Conservation (phyloP, 1,139 yeast genomes). For the Pichia sp. region DNA sequence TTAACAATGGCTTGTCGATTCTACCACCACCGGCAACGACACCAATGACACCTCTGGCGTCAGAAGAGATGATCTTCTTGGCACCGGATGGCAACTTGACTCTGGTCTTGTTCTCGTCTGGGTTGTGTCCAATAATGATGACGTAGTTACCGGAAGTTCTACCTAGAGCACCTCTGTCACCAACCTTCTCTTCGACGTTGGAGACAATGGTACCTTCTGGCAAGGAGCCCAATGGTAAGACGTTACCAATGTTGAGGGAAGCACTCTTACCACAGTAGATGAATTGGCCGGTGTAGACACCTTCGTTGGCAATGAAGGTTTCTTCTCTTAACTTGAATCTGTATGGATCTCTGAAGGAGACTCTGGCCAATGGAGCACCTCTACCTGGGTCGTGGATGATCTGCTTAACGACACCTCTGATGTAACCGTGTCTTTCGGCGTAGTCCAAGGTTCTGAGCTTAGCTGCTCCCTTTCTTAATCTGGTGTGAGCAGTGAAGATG, state of each 20-base stretch:
- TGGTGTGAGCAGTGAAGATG: slow-evolving; percentile 99
- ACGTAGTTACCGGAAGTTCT: slow-evolving; percentile 99
- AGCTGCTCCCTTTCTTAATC: slow-evolving; percentile 99
- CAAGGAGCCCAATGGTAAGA: slow-evolving; percentile 91
- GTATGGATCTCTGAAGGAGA: slow-evolving; percentile 99
- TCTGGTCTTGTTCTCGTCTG: slow-evolving; percentile 98
- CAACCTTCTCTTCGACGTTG: slow-evolving; percentile 98
- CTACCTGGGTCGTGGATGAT: slow-evolving; percentile 99
- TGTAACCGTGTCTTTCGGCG: slow-evolving; percentile 99
- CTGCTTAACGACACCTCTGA: slow-evolving; percentile 98
- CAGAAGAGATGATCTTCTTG: slow-evolving; percentile 90
- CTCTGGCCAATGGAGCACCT: slow-evolving; percentile 99
- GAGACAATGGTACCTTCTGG: slow-evolving; percentile 99
- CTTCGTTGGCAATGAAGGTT: slow-evolving; percentile 98
- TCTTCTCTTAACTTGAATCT: slow-evolving; percentile 96
- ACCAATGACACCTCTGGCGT: slow-evolving; percentile 99
- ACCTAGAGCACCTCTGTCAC: slow-evolving; percentile 99
- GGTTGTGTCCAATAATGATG: slow-evolving; percentile 98
- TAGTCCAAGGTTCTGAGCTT: slow-evolving; percentile 98
- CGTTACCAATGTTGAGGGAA: slow-evolving; percentile 94
- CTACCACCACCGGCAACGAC: slow-evolving; percentile 99
- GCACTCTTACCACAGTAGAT: slow-evolving; percentile 99
- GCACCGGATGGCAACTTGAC: slow-evolving; percentile 99
- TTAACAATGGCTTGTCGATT: slow-evolving; percentile 97
- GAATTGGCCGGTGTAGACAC: slow-evolving; percentile 99